These are phyloP conservation scores for Diutina siamensis DNA, from an alignment of 1,139 yeast genomes.

Conservation along the genomic window DNA sequence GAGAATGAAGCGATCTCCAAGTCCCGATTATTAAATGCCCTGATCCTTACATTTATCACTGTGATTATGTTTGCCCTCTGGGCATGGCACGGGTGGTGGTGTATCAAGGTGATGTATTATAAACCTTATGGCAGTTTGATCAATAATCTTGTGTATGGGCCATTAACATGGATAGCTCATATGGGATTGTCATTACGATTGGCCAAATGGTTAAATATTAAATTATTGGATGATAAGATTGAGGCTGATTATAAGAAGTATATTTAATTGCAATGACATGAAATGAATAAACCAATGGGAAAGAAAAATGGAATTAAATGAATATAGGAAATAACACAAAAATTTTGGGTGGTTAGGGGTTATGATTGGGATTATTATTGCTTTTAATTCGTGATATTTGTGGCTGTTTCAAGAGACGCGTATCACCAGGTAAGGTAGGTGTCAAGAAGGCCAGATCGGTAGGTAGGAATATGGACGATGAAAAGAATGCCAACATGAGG, in stretches of 20 bases:
- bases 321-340: too few species aligned
- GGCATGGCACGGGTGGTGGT: constrained; percentile 6
- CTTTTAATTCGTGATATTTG: too few species aligned
- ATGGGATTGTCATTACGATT: constrained; percentile 3
- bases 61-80: neutral
- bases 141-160: constrained; percentile 2
- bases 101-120: constrained; percentile 1
- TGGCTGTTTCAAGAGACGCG: too few species aligned
- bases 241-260: constrained; percentile 4
- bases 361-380: too few species aligned
- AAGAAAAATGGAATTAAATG: neutral
- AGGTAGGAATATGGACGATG: too few species aligned
- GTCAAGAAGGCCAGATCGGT: too few species aligned
- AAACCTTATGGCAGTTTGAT: constrained; percentile 1
- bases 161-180: constrained; percentile 3
- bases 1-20: neutral
- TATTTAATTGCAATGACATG: neutral
- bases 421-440: too few species aligned
- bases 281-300: neutral
- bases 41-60: neutral
- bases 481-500: too few species aligned
- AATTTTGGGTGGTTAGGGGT: too few species aligned
- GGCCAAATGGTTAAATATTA: neutral
- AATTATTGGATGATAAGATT: constrained; percentile 1
- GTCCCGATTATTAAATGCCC: neutral